Evolutionary conservation across 768 basidiomycete species (phyloP), one percentile per base, ranked within the genome.

Genomic region (Boletus rex-veris): DNA sequence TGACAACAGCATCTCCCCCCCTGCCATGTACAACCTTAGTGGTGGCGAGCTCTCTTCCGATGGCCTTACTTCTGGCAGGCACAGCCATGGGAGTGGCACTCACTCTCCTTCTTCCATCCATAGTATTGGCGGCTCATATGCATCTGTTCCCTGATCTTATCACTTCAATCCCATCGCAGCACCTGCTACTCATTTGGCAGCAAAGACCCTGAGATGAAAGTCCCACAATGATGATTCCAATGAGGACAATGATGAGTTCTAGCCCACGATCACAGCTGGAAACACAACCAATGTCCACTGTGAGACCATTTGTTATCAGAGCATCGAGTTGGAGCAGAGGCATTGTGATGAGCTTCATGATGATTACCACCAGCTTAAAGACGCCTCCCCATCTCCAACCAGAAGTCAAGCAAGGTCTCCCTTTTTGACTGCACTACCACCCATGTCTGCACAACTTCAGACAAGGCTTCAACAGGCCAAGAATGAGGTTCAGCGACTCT

Each of bases 251-350:
- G 90, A 87, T 54, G 88, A 90, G 60, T 88, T 87, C 77, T 81
- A 83, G 67, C 83, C 83, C 44, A 68, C 71, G 21, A 63, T 69
- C 57, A 61, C 71, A 33, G 66, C 74, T 53, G 72, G 78, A 56
- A 74, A 68, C 62, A 74, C 70, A 56, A 79, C 80, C 66, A 87
- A 87, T 67, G 77, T 78, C 74, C 90, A 91, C 72, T 88, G 91
- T 67, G 91, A 93, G 77, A 89, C 90, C 52, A 89, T 93, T 64
- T 88, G 91, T 69, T 84, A 84, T 69, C 90, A 92, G 76, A 88
- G 91, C 73, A 93, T 93, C 76, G 90, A 93, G 78, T 92, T 90
- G 24, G 91, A 93, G 77, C 90, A 95, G 78, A 79, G 91, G 61
- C 81, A 92, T 61, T 83, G 92, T 38, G 92, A 95, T 64, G 93